Conservation (phyloP, 345 rosid genomes). For the Erysimum cheiranthoides region DNA sequence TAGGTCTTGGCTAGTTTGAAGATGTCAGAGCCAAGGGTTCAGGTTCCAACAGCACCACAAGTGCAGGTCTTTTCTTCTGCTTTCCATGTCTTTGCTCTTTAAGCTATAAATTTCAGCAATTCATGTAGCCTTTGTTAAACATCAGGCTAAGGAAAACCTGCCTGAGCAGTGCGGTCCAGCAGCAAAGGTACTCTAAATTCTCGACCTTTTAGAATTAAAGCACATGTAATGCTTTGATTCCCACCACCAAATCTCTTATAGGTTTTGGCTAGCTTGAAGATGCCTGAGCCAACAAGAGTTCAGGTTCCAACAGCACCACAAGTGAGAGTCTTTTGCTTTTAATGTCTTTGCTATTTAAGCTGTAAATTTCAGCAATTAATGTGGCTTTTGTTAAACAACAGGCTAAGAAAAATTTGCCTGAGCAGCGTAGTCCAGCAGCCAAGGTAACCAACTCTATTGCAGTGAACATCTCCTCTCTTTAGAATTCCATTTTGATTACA, state of each 20-base stretch:
- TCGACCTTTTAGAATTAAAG: neutral
- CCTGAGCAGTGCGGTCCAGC: neutral
- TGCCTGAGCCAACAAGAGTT: constrained; percentile 48
- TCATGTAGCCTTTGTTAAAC: neutral
- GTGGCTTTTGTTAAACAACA: constrained; percentile 29
- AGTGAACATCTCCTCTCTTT: constrained; percentile 21
- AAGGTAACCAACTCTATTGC: constrained; percentile 38
- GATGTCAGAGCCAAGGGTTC: constrained; percentile 43
- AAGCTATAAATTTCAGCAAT: constrained; percentile 13
- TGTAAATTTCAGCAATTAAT: constrained; percentile 21
- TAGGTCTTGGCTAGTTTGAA: constrained; percentile 55
- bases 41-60: constrained; percentile 42
- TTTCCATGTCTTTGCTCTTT: constrained; percentile 1
- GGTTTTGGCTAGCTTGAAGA: constrained; percentile 53
- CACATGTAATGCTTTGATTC: constrained; percentile 2
- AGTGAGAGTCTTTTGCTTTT: constrained; percentile 52
- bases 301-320: constrained; percentile 49
- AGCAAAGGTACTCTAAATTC: constrained; percentile 19
- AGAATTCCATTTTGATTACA: constrained; percentile 7
- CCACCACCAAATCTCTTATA: constrained; percentile 37
- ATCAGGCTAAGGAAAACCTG: constrained; percentile 24
- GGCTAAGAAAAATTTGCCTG: constrained; percentile 38
- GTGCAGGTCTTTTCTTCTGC: constrained; percentile 51
- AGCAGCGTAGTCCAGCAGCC: constrained; percentile 12
- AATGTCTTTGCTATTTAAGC: constrained; percentile 16